Conservation (phyloP, 768 basidiomycete genomes). For the Trametes meyenii region DNA sequence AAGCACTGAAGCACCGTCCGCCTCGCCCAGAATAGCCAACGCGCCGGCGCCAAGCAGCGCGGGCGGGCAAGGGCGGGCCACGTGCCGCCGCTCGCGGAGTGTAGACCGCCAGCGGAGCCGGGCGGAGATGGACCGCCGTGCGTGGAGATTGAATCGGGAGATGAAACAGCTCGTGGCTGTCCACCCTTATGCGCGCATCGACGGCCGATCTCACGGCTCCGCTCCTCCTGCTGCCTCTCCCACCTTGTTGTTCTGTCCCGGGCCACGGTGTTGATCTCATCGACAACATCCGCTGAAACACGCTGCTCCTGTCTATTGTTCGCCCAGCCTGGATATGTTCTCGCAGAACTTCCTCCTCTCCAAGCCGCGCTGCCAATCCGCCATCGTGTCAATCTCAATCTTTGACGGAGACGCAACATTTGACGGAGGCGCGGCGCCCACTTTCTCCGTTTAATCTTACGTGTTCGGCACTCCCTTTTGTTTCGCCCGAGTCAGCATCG, state of each 20-base stretch:
- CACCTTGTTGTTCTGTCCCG: conserved; percentile 5
- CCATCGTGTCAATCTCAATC: conserved; percentile 21
- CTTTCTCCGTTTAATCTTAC: conserved; percentile 19
- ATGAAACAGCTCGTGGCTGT: conserved; percentile 3
- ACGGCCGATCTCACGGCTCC: conserved; percentile 11
- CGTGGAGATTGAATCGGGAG: conserved; percentile 5
- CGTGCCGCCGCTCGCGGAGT: conserved; percentile 6
- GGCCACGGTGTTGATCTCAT: not conserved
- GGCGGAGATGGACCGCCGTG: not conserved
- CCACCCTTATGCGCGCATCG: conserved; percentile 6
- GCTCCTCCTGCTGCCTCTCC: conserved; percentile 1
- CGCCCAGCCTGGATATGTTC: conserved; percentile 8
- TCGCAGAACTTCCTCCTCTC: not conserved
- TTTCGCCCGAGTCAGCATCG: conserved; percentile 12
- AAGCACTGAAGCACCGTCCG: no score
- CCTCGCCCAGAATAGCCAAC: no score
- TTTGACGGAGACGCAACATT: conserved; percentile 15
- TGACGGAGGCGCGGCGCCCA: conserved; percentile 14
- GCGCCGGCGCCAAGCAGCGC: no score
- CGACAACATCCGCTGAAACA: conserved; percentile 10
- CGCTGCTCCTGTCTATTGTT: conserved; percentile 11
- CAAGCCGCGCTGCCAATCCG: conserved; percentile 4
- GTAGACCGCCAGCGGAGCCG: conserved; percentile 4
- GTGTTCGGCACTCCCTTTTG: conserved; percentile 24
- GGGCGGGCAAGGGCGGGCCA: not conserved